These are phyloP conservation scores for Odontarrhena argentea DNA, from an alignment of 345 rosid species.

Conservation along the genomic window DNA sequence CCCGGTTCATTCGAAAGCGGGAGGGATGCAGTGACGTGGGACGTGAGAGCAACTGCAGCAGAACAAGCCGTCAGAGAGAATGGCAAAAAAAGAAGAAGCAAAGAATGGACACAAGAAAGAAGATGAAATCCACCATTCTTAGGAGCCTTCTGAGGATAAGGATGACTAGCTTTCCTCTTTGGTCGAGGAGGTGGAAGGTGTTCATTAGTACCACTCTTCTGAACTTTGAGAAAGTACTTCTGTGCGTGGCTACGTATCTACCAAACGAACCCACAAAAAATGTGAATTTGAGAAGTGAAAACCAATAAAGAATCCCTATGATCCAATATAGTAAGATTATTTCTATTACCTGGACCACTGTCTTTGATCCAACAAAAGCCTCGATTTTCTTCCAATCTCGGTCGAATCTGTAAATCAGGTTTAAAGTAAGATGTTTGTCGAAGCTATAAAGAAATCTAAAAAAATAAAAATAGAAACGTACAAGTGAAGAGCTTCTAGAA, in stretches of 20 bases:
- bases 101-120: background rate
- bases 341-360: constrained; percentile 77
- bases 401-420: constrained; percentile 59
- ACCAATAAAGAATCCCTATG: background rate
- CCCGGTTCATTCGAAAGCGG: constrained; percentile 53
- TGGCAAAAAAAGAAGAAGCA: background rate
- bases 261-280: constrained; percentile 11
- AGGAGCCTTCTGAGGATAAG: constrained; percentile 92
- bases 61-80: constrained; percentile 26
- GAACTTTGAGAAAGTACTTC: constrained; percentile 88
- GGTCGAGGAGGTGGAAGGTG: constrained; percentile 97
- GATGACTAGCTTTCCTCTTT: constrained; percentile 89
- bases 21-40: constrained; percentile 49
- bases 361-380: constrained; percentile 91
- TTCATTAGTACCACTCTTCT: constrained; percentile 82
- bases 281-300: background rate
- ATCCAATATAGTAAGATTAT: background rate
- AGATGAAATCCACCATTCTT: constrained; percentile 51
- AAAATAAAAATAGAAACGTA: constrained; percentile 36
- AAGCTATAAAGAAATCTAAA: background rate
- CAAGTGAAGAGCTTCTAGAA: constrained; percentile 95
- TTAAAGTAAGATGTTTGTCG: no score
- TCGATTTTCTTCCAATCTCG: constrained; percentile 99
- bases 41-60: constrained; percentile 48
- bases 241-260: constrained; percentile 98